A percentile compares a stretch with the other conserved stretches of the same genome.
phyloP scores from a whole-genome alignment of 2,329 filamentous ascomycete species.

The Pseudomassariella vexata region DNA sequence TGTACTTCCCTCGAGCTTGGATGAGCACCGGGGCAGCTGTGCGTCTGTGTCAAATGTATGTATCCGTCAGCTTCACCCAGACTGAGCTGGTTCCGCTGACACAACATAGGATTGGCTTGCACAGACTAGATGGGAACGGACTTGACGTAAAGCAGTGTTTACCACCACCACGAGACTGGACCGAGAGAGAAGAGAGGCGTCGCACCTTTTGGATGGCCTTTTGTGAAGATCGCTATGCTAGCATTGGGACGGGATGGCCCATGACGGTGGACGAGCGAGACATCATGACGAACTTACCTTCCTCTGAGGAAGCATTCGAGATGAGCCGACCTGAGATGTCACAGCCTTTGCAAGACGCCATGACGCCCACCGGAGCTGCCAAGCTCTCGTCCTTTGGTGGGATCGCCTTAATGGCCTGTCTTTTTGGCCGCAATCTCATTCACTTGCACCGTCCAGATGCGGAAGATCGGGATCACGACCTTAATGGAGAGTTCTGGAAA shows the following conservation, averaged over 20 bases:
- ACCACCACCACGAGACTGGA: constrained; percentile 84
- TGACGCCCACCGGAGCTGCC: constrained; percentile 65
- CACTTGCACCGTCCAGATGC: constrained; percentile 83
- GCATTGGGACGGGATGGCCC: constrained; percentile 95
- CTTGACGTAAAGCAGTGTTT: constrained; percentile 92
- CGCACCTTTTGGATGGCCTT: constrained; percentile 96
- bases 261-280: constrained; percentile 91
- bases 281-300: constrained; percentile 78
- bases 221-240: constrained; percentile 84
- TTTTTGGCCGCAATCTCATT: constrained; percentile 85
- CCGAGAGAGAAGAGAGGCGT: constrained; percentile 82
- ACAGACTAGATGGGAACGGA: constrained; percentile 75
- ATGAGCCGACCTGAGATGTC: constrained; percentile 71
- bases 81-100: constrained; percentile 42
- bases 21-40: constrained; percentile 79
- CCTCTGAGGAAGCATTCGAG: constrained; percentile 79
- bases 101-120: constrained; percentile 75
- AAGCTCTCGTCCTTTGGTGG: constrained; percentile 74
- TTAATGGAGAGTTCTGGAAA: constrained; percentile 94
- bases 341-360: constrained; percentile 61
- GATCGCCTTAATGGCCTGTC: constrained; percentile 76
- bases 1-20: constrained; percentile 96
- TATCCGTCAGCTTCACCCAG: constrained; percentile 3
- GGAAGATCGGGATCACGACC: constrained; percentile 77
- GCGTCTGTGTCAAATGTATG: constrained; percentile 78